Evolutionary conservation across 345 rosid genomes (phyloP).

Genomic region (Linum tenue): DNA sequence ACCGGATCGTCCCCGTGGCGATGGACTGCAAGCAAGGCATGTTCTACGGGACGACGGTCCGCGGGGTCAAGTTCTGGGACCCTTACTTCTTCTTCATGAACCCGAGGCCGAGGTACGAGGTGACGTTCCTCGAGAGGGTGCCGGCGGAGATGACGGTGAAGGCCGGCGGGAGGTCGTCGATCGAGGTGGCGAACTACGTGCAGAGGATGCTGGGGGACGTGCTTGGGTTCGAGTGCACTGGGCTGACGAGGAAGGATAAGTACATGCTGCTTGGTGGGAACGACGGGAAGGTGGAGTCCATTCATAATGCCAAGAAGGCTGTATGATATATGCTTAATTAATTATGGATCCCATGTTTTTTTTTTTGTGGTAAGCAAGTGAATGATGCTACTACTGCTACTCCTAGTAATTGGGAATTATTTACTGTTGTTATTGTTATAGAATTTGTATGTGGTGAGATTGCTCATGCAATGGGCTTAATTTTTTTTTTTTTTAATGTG

Average conservation of each 20-base stretch:
- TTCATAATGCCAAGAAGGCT: conserved; percentile 27
- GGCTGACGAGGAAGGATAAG: conserved; percentile 77
- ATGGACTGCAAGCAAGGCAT: conserved; percentile 69
- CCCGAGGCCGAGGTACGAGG: conserved; percentile 72
- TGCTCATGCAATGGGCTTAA: no score
- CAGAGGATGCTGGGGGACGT: conserved; percentile 59
- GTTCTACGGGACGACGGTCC: conserved; percentile 83
- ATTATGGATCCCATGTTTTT: no score
- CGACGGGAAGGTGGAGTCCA: conserved; percentile 87
- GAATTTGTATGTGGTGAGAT: no score
- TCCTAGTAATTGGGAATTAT: no score
- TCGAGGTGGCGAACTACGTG: conserved; percentile 90
- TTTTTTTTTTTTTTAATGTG: no score
- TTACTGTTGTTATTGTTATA: no score
- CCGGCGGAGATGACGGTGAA: conserved; percentile 73
- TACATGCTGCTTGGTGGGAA: conserved; percentile 74
- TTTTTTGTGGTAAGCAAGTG: no score
- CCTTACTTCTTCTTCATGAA: conserved; percentile 90
- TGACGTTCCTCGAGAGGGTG: conserved; percentile 63
- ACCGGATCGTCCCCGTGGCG: conserved; percentile 91
- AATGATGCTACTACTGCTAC: no score
- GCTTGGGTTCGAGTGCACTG: conserved; percentile 68
- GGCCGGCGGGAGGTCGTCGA: conserved; percentile 68
- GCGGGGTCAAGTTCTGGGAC: conserved; percentile 94
- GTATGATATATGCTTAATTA: no score